Conservation (phyloP, 495 filamentous ascomycete species). For the Cudoniella acicularis region DNA sequence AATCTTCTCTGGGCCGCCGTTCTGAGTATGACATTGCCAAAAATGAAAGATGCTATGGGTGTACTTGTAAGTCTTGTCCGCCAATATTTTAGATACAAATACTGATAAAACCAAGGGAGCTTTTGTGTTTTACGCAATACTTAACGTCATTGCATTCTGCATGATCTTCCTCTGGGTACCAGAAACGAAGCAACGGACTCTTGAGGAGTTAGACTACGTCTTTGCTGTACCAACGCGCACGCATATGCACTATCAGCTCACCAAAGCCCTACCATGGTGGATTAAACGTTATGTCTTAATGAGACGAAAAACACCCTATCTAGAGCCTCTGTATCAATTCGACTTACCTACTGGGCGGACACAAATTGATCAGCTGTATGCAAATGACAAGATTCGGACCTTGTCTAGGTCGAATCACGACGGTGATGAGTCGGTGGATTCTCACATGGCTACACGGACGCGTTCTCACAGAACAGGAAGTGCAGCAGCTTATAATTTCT, state of each 20-base stretch:
- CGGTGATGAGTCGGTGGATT: too few species aligned
- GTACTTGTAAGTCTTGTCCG: conserved; percentile 9
- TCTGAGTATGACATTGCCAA: conserved; percentile 62
- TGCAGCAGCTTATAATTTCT: not conserved
- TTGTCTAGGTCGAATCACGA: not conserved
- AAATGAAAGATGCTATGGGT: conserved; percentile 50
- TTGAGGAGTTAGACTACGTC: conserved; percentile 81
- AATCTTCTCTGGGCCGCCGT: conserved; percentile 65
- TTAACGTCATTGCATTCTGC: conserved; percentile 59
- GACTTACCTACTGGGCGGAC: conserved; percentile 26
- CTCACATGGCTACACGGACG: too few species aligned
- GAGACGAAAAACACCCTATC: conserved; percentile 40
- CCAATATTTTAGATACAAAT: not conserved
- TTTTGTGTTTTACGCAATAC: conserved; percentile 57
- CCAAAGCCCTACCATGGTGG: conserved; percentile 62
- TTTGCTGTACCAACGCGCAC: conserved; percentile 65
- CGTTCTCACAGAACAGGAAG: too few species aligned
- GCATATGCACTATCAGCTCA: conserved; percentile 62
- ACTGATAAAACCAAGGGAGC: conserved; percentile 37
- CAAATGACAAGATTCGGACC: conserved; percentile 1
- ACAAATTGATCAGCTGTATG: conserved; percentile 6
- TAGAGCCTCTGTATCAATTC: conserved; percentile 65
- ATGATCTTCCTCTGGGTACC: conserved; percentile 67
- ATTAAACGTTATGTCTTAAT: conserved; percentile 63
- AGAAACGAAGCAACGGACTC: conserved; percentile 63